A percentile compares a stretch with the other conserved stretches of the same genome.
These are phyloP conservation scores for Polygonum maritimum DNA, from an alignment of 148 eudicot genomes.

Conservation along the genomic window DNA sequence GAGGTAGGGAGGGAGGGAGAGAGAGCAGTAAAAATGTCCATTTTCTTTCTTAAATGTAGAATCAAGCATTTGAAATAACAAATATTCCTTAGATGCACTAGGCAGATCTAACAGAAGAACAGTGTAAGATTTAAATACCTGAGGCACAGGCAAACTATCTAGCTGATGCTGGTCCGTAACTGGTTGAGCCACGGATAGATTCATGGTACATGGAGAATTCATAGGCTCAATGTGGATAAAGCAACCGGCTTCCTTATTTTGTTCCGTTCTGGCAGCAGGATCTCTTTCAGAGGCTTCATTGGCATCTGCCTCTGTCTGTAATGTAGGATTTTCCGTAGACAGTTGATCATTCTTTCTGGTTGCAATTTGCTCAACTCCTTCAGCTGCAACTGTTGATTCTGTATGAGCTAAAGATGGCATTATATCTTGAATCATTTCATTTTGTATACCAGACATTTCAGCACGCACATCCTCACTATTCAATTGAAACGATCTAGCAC, in stretches of 20 bases:
- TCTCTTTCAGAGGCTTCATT: background rate
- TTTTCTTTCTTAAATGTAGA: background rate
- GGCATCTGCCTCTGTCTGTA: background rate
- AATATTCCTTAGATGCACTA: background rate
- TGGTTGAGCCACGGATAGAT: background rate
- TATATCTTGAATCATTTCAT: conserved; percentile 10
- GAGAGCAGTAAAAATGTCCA: background rate
- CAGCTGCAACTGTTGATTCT: background rate
- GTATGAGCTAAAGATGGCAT: conserved; percentile 10
- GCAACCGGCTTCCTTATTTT: background rate
- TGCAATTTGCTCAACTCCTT: background rate
- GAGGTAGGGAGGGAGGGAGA: background rate
- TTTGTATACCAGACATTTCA: background rate
- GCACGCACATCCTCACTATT: background rate
- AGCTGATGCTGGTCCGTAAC: background rate
- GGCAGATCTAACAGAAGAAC: background rate
- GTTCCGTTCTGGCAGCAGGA: conserved; percentile 1
- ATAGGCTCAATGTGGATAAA: background rate
- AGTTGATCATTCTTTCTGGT: background rate
- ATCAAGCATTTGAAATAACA: background rate
- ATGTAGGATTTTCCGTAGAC: background rate
- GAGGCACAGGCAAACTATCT: background rate
- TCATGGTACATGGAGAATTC: background rate
- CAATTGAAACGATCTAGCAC: background rate
- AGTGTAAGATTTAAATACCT: background rate